Evolutionary conservation across 2,329 filamentous ascomycete species (phyloP), one percentile per base, ranked within the genome.

Genomic region (Xylariaceae sp.): DNA sequence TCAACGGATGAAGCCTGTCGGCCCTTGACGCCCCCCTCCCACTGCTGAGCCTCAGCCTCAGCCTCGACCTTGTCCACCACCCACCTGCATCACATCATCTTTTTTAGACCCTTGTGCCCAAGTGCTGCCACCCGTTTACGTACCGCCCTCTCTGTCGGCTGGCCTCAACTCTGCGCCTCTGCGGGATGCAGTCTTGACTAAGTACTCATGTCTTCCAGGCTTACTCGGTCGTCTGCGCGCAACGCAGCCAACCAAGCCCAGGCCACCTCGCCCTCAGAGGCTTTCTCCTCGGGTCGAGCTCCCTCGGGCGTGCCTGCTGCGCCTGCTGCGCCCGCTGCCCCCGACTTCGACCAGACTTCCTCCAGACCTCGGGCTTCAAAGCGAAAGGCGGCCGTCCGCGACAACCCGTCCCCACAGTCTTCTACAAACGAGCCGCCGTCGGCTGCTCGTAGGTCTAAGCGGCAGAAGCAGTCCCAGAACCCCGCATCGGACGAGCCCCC

Each of bases 161-260:
- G n/a, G n/a, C n/a, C 12, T 14, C 24, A 26, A 5, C 5, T 23
- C 24, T 5, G 5, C 24, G 29, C 35, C 13, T 44, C 35, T 39
- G 33, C 38, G 43, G 23, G 29, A 44, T 41, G 32, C 35, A 19
- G 31, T 33, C 31, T 40, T 41, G 47, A 50, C 38, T 45, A 56
- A 48, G 47, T 54, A 81, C 85, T 90, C 80, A 95, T 94, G 88
- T 86, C 85, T 77, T 70, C 80, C 76, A 95, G 89, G 85, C 80
- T 92, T 56, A 95, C 90, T 72, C 87, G 90, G 71, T 92, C 89
- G 56, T 83, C 89, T 63, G 83, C 89, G 69, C 88, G 88, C 72
- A 80, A 86, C 76, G 85, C 85, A 68, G 83, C 85, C 75, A 85
- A 85, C 69, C 82, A 85, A 58, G 76, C 63, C 57, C 68, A 68